These are phyloP conservation scores for Lactarius quietus DNA, from an alignment of 768 basidiomycete genomes.

Conservation along the genomic window DNA sequence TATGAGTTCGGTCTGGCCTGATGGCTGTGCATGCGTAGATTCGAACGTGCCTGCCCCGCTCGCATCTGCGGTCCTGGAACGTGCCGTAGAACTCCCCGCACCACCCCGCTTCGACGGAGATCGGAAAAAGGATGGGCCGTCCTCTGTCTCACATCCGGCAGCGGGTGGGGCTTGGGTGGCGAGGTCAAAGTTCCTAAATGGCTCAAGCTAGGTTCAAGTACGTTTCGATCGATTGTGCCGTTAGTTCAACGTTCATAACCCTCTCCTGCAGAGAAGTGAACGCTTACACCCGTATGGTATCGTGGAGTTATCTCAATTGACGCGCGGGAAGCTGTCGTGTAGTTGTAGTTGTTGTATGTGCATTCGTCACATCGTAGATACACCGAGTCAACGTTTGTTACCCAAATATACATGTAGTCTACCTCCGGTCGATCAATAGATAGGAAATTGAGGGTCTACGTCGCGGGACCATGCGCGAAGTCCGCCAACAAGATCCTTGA, in stretches of 20 bases:
- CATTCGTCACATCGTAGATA: slow-evolving; percentile 14
- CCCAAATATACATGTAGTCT: slow-evolving; percentile 18
- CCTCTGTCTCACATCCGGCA: slow-evolving; percentile 9
- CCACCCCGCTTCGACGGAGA: slow-evolving; percentile 42
- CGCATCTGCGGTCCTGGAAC: slow-evolving; percentile 48
- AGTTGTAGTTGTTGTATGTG: slow-evolving; percentile 2
- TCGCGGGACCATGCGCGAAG: slow-evolving; percentile 73
- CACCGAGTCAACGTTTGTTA: slow-evolving; percentile 1
- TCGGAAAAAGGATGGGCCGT: slow-evolving; percentile 21
- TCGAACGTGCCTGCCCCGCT: slow-evolving; percentile 61
- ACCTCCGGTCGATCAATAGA: slow-evolving; percentile 51
- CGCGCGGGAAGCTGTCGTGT: background rate
- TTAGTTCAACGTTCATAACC: background rate
- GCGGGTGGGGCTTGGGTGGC: slow-evolving; percentile 16
- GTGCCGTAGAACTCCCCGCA: slow-evolving; percentile 63
- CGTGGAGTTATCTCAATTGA: background rate
- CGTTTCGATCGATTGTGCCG: background rate
- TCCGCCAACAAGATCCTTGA: slow-evolving; percentile 79
- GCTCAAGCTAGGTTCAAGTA: slow-evolving; percentile 55
- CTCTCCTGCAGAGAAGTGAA: slow-evolving; percentile 20
- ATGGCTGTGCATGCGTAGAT: slow-evolving; percentile 38
- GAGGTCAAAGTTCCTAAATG: slow-evolving; percentile 74
- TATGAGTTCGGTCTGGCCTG: background rate
- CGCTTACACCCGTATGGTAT: slow-evolving; percentile 12
- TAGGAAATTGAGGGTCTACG: slow-evolving; percentile 73